Base-by-base conservation (phyloP, 257 asterid species). In the Cinchona pubescens region DNA sequence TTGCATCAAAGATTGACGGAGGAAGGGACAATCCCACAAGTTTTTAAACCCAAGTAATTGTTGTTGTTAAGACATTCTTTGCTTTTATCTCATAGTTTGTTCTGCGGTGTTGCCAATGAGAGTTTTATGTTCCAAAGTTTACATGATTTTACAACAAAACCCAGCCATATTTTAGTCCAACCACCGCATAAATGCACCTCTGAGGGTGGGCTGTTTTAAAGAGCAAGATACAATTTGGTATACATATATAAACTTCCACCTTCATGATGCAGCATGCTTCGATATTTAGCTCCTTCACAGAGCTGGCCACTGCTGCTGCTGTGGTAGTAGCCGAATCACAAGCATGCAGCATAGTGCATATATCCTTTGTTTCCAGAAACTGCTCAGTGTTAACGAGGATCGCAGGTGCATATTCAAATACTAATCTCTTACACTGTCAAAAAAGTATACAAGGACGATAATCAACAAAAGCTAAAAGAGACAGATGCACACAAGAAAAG, bases 351-450 rank as follows among this genome's bases (percentile, higher is more conserved):
- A 83, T 66, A 45, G 80, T 63, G 84, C 98, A 94, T 55, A 94
- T 27, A 7, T 81, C 99, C 25, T 85, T 86, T 59, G 81, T 79
- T 83, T 92, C 96, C 80, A 92, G 82, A 88, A 88, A 89, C 61
- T 92, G 84, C 88, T 95, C 96, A 0, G 96, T 94, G 37, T 92
- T 90, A 46, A 87, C 73, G 12, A 95, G 91, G 80, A 95, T 81
- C 74, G 87, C 46, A 23, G 99, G 98, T 1, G 87, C 92, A 61
- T 93, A 96, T 84, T 93, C 97, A 35, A 93, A 88, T 23, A 93
- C 98, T 70, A 96, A 65, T 83, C 81, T 87, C 92, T 96, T 93
- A 64, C 99, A 96, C 99, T 95, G 93, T 83, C 79, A 74, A 63
- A 84, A 35, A 2, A 58, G 45, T 65, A 67, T 5, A 43, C 10